phyloP scores from a whole-genome alignment of 2,329 filamentous ascomycete species.

The Aspergillus viridinutans region DNA sequence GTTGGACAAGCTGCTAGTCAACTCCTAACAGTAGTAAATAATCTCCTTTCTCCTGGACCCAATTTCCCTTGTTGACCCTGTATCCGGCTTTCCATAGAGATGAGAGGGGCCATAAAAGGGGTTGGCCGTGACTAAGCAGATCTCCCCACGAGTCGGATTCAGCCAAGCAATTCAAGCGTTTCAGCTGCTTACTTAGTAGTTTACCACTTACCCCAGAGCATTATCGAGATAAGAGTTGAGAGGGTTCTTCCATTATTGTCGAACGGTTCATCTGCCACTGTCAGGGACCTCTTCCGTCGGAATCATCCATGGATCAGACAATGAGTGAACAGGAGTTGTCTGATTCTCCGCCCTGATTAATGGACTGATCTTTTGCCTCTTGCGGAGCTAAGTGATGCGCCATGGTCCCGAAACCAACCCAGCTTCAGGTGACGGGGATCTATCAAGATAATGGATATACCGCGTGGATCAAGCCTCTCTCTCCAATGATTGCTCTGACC shows the following conservation, averaged over 20 bases:
- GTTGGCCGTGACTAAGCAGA: constrained; percentile 31
- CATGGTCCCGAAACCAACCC: neutral
- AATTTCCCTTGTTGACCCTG: neutral
- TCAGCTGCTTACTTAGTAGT: constrained; percentile 1
- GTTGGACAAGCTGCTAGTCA: neutral
- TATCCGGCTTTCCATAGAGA: neutral
- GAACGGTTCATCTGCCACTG: neutral
- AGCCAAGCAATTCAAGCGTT: constrained; percentile 15
- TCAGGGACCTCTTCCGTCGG: neutral
- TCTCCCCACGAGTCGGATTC: constrained; percentile 9
- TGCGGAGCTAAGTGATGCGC: neutral
- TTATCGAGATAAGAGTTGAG: no score
- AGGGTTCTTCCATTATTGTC: no score
- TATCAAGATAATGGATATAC: neutral
- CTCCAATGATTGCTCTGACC: neutral
- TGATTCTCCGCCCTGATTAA: neutral
- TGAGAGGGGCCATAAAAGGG: constrained; percentile 31
- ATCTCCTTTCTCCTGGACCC: neutral
- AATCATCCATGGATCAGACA: neutral
- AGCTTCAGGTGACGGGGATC: neutral
- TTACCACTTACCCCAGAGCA: no score
- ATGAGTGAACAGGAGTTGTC: neutral
- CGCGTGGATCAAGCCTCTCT: neutral
- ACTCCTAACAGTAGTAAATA: neutral
- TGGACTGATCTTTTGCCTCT: neutral